Percentiles rank a stretch among this genome's conserved stretches.
Conservation (phyloP, 2,329 filamentous ascomycete genomes). For the Exutisphaerella laricina region DNA sequence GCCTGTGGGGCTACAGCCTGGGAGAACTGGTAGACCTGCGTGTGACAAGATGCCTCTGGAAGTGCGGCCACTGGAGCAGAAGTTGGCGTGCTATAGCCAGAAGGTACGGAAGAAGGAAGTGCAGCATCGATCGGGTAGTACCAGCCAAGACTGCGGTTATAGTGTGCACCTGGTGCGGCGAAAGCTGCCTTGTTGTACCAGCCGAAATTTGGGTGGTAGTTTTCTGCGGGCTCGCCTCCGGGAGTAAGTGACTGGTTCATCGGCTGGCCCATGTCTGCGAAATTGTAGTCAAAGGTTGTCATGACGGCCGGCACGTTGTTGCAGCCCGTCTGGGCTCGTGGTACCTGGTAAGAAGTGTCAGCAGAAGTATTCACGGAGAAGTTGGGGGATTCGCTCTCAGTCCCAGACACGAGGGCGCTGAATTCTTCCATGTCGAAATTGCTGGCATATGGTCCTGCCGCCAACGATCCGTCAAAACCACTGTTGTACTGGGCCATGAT, state of each 20-base stretch:
- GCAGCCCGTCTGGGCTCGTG: not conserved
- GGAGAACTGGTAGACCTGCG: not conserved
- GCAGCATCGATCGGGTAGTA: not conserved
- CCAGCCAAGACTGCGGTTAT: slow-evolving; percentile 2
- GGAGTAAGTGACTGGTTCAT: too few relatives aligned
- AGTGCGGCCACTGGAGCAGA: not conserved
- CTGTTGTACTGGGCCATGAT: not conserved
- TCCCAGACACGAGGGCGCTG: too few relatives aligned
- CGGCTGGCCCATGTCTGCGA: too few relatives aligned
- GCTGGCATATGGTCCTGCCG: not conserved
- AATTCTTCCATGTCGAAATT: not conserved
- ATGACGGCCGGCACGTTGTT: not conserved
- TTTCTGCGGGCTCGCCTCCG: not conserved
- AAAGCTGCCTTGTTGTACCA: slow-evolving; percentile 4
- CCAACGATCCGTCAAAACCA: not conserved
- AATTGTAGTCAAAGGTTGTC: too few relatives aligned
- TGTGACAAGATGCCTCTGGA: too few relatives aligned
- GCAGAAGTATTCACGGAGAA: not conserved
- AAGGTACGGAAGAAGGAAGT: not conserved
- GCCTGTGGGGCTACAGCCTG: not conserved
- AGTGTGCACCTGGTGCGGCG: not conserved
- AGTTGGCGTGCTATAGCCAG: slow-evolving; percentile 1
- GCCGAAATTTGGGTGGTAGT: slow-evolving; percentile 1
- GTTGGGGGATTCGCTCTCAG: not conserved
- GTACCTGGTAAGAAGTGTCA: slow-evolving; percentile 5